Percentiles rank a stretch among this genome's conserved stretches.
Conservation (phyloP, 345 rosid species). For the Lepidium didymum region DNA sequence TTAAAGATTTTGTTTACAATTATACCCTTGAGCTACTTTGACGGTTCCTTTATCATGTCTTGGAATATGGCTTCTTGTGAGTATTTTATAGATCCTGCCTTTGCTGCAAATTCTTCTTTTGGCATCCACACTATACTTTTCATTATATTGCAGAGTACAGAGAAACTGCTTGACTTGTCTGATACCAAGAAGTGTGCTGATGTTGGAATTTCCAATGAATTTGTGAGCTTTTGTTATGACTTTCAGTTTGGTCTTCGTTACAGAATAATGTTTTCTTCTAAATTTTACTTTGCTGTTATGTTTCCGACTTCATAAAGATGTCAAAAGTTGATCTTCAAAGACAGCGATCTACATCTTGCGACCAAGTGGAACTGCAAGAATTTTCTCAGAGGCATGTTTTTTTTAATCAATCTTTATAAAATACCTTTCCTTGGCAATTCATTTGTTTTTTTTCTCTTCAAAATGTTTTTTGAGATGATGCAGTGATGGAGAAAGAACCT, state of each 20-base stretch:
- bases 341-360: constrained; percentile 11
- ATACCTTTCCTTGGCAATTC: not conserved
- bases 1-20: not conserved
- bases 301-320: constrained; percentile 19
- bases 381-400: constrained; percentile 29
- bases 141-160: constrained; percentile 36
- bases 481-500: constrained; percentile 32
- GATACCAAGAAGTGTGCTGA: constrained; percentile 33
- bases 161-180: constrained; percentile 42
- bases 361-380: constrained; percentile 21
- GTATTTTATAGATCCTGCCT: constrained; percentile 1
- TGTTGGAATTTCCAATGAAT: constrained; percentile 27
- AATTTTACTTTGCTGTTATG: constrained; percentile 10
- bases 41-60: not conserved
- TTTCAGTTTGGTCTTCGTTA: constrained; percentile 4
- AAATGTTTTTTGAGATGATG: constrained; percentile 11
- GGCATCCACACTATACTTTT: constrained; percentile 11
- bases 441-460: not conserved
- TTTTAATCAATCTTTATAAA: not conserved
- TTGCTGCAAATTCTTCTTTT: not conserved
- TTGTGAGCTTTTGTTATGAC: constrained; percentile 28
- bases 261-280: not conserved
- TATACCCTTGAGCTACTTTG: constrained; percentile 12
- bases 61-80: constrained; percentile 12
- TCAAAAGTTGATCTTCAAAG: constrained; percentile 20